Evolutionary conservation across 768 basidiomycete species (phyloP).

Genomic region (Amyloporia xantha): DNA sequence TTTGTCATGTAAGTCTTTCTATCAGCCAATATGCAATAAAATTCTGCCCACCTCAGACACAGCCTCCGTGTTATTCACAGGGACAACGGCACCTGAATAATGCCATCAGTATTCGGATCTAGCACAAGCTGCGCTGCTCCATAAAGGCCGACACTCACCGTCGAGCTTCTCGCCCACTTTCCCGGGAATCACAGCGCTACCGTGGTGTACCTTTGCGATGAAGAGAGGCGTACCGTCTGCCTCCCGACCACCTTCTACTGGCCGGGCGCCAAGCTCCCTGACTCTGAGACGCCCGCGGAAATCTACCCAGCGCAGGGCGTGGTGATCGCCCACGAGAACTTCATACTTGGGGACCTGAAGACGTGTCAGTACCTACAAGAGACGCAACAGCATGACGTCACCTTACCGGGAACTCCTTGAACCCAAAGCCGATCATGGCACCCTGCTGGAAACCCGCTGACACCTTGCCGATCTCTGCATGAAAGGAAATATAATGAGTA

Average conservation of each 20-base stretch:
- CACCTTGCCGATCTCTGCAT: constrained; percentile 61
- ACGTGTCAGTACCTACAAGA: neutral
- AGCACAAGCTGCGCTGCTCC: neutral
- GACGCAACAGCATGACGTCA: neutral
- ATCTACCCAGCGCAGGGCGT: constrained; percentile 53
- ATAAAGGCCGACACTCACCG: constrained; percentile 28
- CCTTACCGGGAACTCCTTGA: constrained; percentile 53
- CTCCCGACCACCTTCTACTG: constrained; percentile 67
- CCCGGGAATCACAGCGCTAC: constrained; percentile 52
- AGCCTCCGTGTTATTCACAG: constrained; percentile 46
- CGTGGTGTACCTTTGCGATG: constrained; percentile 51
- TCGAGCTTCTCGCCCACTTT: constrained; percentile 51
- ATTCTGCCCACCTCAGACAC: constrained; percentile 38
- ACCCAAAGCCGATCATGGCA: constrained; percentile 53
- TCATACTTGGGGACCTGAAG: constrained; percentile 55
- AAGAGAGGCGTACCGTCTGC: constrained; percentile 53
- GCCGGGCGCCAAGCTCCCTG: constrained; percentile 35
- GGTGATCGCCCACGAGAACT: constrained; percentile 59
- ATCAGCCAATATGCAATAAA: neutral
- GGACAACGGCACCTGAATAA: constrained; percentile 45
- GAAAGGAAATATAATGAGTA: constrained; percentile 10
- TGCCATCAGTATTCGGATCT: neutral
- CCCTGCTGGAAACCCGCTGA: constrained; percentile 52
- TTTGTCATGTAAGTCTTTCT: neutral
- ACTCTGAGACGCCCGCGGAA: constrained; percentile 40